Evolutionary conservation across 2,329 filamentous ascomycete species (phyloP).

Genomic region (Penicillium thymicola): DNA sequence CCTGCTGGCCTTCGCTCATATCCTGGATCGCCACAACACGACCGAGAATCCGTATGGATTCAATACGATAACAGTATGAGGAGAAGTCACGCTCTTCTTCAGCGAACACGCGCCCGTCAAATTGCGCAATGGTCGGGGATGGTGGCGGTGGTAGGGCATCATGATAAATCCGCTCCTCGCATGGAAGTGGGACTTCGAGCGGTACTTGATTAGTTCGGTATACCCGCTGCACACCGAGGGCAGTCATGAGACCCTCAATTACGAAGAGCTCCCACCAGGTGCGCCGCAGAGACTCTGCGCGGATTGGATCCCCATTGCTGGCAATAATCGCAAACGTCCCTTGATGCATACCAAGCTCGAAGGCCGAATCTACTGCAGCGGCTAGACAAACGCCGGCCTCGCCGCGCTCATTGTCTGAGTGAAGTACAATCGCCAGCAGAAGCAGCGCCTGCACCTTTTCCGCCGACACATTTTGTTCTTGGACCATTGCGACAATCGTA

Average conservation of each 20-base stretch:
- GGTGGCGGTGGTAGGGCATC: slow-evolving; percentile 54
- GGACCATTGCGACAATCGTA: slow-evolving; percentile 30
- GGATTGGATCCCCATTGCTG: slow-evolving; percentile 61
- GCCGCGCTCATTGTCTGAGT: slow-evolving; percentile 70
- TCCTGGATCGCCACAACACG: slow-evolving; percentile 59
- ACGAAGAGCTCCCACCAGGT: slow-evolving; percentile 89
- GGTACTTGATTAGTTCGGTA: slow-evolving; percentile 68
- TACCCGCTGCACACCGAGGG: slow-evolving; percentile 51
- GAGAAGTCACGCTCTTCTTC: slow-evolving; percentile 68
- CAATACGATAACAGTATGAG: slow-evolving; percentile 80
- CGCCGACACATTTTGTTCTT: slow-evolving; percentile 46
- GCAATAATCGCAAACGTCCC: slow-evolving; percentile 63
- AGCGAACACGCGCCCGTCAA: slow-evolving; percentile 73
- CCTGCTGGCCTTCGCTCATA: slow-evolving; percentile 42
- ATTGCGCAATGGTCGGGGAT: slow-evolving; percentile 65
- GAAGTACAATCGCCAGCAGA: slow-evolving; percentile 71
- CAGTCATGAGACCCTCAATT: slow-evolving; percentile 80
- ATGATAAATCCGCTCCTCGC: slow-evolving; percentile 68
- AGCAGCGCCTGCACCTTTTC: slow-evolving; percentile 75
- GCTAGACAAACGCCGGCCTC: slow-evolving; percentile 65
- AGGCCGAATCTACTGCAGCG: slow-evolving; percentile 66
- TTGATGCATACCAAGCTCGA: slow-evolving; percentile 73
- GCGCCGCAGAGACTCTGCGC: slow-evolving; percentile 79
- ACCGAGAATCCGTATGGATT: slow-evolving; percentile 74
- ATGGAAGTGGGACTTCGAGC: slow-evolving; percentile 70